Base-by-base conservation (phyloP, 1,284 basidiomycete species). In the Ceratobasidium papillatum region DNA sequence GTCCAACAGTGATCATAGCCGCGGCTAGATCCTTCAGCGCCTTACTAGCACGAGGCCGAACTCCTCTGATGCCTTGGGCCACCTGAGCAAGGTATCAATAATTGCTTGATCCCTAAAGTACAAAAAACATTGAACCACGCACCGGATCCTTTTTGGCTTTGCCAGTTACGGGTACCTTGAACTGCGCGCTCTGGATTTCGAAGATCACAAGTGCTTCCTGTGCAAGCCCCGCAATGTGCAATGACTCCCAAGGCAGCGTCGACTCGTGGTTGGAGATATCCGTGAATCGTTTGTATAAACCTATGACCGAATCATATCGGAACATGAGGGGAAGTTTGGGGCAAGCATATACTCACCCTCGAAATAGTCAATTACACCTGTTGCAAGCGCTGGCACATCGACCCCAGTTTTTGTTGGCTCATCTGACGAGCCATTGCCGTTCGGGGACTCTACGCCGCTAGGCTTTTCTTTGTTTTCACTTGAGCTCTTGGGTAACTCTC, bases 191-290 rank as follows among this genome's bases (percentile, higher is more conserved):
- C 79, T 89, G 90, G 34, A 90, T 83, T 14, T 84, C 81, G 75
- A 94, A 86, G 11, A 94, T 81, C 64, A 93, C 83, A 77, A 91
- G 87, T 4, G 90, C 91, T 84, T 95, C 94, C 80, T 94, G 92
- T 0, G 87, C 86, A 59, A 94, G 81, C 14, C 88, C 87, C 2
- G 89, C 90, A 17, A 91, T 82, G 78, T 94, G 92, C 22, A 94
- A 83, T 17, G 88, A 79, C 77, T 91, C 87, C 75, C 85, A 83
- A 25, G 83, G 82, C n/a, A 86, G 82, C 32, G 51, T 74, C 19
- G 72, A 58, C 36, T 75, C 25, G 36, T 79, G 76, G 4, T 78
- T 76, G 1, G 76, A 75, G 3, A 74, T 30, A 3, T 74, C 59
- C 49, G 78, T 74, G 5, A 74, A 69, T 9, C 61, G 69, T 17